These are phyloP conservation scores for Zea luxurians DNA, from an alignment of 176 grass and related monocot species.

Conservation along the genomic window DNA sequence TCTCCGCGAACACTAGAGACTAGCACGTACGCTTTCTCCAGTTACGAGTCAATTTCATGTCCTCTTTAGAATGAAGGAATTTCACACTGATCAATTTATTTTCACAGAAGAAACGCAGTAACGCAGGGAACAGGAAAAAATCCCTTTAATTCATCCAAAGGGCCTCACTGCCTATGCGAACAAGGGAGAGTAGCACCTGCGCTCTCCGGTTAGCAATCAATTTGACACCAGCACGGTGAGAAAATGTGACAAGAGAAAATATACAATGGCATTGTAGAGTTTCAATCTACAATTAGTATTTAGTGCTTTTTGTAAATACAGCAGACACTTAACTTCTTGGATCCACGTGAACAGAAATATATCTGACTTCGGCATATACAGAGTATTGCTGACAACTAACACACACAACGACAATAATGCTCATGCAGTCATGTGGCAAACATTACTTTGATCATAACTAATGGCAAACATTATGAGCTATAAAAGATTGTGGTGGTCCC, in stretches of 20 bases:
- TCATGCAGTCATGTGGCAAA: not conserved
- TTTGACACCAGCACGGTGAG: not conserved
- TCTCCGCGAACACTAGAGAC: too few species aligned
- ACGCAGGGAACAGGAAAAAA: too few species aligned
- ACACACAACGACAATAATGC: constrained; percentile 13
- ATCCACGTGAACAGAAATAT: constrained; percentile 2
- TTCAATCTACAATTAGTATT: not conserved
- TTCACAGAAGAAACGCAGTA: too few species aligned
- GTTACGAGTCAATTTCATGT: too few species aligned
- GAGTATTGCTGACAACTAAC: not conserved
- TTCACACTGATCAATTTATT: too few species aligned
- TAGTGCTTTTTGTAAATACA: not conserved
- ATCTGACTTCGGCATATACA: not conserved
- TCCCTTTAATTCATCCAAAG: too few species aligned
- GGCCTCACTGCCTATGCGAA: not conserved
- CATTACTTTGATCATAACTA: constrained; percentile 32
- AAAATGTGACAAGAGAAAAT: not conserved
- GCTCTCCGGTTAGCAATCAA: not conserved
- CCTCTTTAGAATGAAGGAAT: too few species aligned
- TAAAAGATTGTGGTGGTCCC: constrained; percentile 15
- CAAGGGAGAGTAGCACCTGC: too few species aligned
- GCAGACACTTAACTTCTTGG: not conserved
- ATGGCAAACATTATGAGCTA: constrained; percentile 22
- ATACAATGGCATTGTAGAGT: not conserved
- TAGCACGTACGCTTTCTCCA: too few species aligned